These are phyloP conservation scores for Coffea eugenioides DNA, from an alignment of 257 asterid genomes.

Conservation along the genomic window DNA sequence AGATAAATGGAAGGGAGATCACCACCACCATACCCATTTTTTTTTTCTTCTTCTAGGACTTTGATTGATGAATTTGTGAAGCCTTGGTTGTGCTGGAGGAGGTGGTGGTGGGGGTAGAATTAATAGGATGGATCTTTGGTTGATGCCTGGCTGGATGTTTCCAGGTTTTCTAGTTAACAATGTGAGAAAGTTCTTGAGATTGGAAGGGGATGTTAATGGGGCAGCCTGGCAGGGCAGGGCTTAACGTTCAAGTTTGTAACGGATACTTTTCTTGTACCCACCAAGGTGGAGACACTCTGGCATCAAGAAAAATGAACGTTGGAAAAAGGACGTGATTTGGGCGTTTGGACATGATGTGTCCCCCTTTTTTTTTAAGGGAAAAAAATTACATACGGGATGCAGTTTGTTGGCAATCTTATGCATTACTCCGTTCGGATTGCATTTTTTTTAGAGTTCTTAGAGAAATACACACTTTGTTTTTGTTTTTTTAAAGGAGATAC, in stretches of 20 bases:
- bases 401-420: too few species aligned
- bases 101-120: background rate
- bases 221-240: background rate
- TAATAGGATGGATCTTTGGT: background rate
- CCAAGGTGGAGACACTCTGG: background rate
- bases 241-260: constrained; percentile 21
- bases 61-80: too few species aligned
- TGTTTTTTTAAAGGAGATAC: too few species aligned
- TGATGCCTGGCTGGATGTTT: background rate
- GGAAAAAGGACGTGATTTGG: too few species aligned
- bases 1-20: constrained; percentile 68
- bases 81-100: background rate
- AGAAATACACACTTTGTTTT: too few species aligned
- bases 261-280: constrained; percentile 9
- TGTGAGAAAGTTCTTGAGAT: background rate
- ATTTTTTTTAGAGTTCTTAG: too few species aligned
- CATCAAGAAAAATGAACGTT: background rate
- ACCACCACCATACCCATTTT: constrained; percentile 88
- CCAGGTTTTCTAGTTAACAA: background rate
- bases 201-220: background rate
- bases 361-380: too few species aligned
- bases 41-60: too few species aligned
- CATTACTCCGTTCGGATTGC: too few species aligned
- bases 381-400: too few species aligned
- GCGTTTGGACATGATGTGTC: too few species aligned